Evolutionary conservation across 805 yeast genomes (phyloP).

Genomic region (Torulaspora franciscae): DNA sequence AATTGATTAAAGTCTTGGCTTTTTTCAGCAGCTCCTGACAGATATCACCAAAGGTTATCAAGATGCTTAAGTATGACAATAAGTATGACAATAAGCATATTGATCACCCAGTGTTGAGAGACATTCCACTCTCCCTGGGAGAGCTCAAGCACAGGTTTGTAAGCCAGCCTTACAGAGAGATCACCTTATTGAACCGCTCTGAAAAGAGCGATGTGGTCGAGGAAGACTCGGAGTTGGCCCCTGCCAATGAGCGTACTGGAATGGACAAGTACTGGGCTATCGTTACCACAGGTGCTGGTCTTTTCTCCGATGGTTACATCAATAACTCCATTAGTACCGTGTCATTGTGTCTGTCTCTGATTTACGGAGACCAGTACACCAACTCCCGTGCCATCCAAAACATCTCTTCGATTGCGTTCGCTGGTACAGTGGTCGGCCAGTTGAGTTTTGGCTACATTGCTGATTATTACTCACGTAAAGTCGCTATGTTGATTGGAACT

Average conservation of each 20-base stretch:
- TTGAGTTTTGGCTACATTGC: slow-evolving; percentile 73
- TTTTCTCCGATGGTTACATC: slow-evolving; percentile 89
- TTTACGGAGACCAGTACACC: slow-evolving; percentile 62
- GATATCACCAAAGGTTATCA: neutral
- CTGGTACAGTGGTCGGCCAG: slow-evolving; percentile 87
- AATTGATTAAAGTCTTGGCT: neutral
- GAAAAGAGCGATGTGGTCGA: neutral
- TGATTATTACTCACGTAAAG: slow-evolving; percentile 74
- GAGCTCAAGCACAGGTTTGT: slow-evolving; percentile 43
- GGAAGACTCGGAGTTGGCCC: neutral
- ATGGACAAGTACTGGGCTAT: slow-evolving; percentile 54
- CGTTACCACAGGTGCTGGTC: slow-evolving; percentile 83
- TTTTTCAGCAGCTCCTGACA: neutral
- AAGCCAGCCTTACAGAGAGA: slow-evolving; percentile 40
- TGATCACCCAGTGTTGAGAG: slow-evolving; percentile 38
- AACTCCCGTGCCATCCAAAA: slow-evolving; percentile 68
- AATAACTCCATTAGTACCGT: slow-evolving; percentile 81
- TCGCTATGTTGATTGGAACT: slow-evolving; percentile 79
- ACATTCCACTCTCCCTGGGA: slow-evolving; percentile 42
- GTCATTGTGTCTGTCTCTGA: slow-evolving; percentile 56
- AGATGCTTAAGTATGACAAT: slow-evolving; percentile 6
- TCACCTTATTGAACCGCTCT: slow-evolving; percentile 36
- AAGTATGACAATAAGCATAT: slow-evolving; percentile 18
- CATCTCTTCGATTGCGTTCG: slow-evolving; percentile 84
- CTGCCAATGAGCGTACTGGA: slow-evolving; percentile 11